These are phyloP conservation scores for Aspergillus aculeatus DNA, from an alignment of 2,329 filamentous ascomycete genomes.

Conservation along the genomic window DNA sequence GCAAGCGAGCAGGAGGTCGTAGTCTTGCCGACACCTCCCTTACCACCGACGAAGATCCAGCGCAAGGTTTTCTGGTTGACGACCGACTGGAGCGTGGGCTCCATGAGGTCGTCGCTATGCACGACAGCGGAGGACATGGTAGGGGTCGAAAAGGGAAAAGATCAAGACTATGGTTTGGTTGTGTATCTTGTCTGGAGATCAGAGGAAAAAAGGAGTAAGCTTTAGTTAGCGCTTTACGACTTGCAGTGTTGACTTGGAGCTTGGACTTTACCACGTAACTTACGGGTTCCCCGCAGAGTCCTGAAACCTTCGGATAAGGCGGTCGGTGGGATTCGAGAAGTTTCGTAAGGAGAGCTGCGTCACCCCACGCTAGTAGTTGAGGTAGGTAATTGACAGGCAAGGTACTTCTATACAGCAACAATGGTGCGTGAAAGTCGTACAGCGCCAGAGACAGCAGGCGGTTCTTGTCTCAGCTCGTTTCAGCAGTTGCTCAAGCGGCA, in stretches of 20 bases:
- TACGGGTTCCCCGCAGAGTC: constrained; percentile 11
- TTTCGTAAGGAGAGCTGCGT: constrained; percentile 7
- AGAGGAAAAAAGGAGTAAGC: not conserved
- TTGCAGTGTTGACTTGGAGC: not conserved
- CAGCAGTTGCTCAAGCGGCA: not conserved
- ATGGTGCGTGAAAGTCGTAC: no score
- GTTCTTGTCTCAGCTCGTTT: no score
- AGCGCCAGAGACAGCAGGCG: no score
- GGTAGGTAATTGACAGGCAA: not conserved
- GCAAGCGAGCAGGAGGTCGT: constrained; percentile 99
- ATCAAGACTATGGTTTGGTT: not conserved
- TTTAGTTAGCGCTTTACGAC: not conserved
- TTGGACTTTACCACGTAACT: constrained; percentile 8
- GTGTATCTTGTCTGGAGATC: not conserved
- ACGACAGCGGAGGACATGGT: constrained; percentile 46
- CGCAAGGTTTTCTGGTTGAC: constrained; percentile 92
- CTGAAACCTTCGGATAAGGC: constrained; percentile 12
- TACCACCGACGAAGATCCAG: constrained; percentile 99
- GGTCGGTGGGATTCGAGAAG: constrained; percentile 15
- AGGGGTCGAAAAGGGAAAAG: constrained; percentile 3
- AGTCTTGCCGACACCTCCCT: constrained; percentile 97
- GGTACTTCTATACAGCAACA: no score
- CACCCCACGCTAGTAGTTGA: not conserved
- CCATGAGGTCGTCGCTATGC: constrained; percentile 68
- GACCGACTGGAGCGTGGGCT: constrained; percentile 90